phyloP scores from a whole-genome alignment of 73 alveolate species.

The Paramecium tetraurelia region DNA sequence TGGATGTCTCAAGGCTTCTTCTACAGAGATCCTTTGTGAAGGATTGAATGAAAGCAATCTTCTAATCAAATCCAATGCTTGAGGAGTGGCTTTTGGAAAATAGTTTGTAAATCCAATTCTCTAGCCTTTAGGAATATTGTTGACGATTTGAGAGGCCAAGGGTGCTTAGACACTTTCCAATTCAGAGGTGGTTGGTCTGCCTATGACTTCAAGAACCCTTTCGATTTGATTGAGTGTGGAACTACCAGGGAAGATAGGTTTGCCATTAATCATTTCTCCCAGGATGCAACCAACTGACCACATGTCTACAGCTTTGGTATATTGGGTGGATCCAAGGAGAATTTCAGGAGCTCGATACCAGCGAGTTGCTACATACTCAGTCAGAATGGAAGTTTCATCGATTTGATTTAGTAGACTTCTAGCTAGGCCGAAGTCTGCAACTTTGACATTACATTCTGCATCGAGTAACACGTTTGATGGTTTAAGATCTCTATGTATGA shows the following conservation, averaged over 20 bases:
- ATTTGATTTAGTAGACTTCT: slow-evolving; percentile 67
- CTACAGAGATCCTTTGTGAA: slow-evolving; percentile 78
- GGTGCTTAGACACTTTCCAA: slow-evolving; percentile 71
- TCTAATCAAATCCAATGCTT: slow-evolving; percentile 76
- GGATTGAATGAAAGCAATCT: slow-evolving; percentile 77
- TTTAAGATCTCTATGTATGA: slow-evolving; percentile 89
- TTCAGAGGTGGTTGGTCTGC: slow-evolving; percentile 86
- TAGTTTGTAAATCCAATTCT: slow-evolving; percentile 69
- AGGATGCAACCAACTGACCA: slow-evolving; percentile 92
- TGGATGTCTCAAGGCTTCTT: slow-evolving; percentile 88
- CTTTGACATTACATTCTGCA: slow-evolving; percentile 87
- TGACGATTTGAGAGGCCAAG: slow-evolving; percentile 71
- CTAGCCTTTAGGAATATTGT: slow-evolving; percentile 69
- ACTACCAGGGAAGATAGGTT: slow-evolving; percentile 87
- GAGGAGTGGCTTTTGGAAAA: slow-evolving; percentile 82
- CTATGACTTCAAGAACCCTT: slow-evolving; percentile 81
- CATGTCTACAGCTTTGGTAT: slow-evolving; percentile 89
- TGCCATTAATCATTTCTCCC: slow-evolving; percentile 83
- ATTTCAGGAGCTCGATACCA: slow-evolving; percentile 95
- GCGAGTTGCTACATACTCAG: slow-evolving; percentile 88
- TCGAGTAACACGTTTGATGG: slow-evolving; percentile 86
- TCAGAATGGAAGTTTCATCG: slow-evolving; percentile 77
- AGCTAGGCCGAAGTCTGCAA: slow-evolving; percentile 92
- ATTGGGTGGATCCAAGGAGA: slow-evolving; percentile 77
- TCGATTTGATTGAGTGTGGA: slow-evolving; percentile 82